Conservation (phyloP, 768 basidiomycete species). For the Trametes meyenii region DNA sequence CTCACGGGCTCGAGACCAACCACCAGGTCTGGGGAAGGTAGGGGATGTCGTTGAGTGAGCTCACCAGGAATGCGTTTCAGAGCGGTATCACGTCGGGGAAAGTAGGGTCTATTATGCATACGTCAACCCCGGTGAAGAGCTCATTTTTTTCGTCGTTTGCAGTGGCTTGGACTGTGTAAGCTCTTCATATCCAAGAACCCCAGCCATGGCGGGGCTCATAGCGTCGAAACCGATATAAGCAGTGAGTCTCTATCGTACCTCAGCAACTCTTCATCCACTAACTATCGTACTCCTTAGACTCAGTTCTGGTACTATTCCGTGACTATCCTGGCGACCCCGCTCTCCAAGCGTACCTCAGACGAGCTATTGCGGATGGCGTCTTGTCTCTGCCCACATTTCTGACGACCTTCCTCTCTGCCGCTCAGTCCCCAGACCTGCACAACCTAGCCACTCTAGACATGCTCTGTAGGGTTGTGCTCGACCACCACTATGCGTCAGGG, state of each 20-base stretch:
- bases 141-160: background rate
- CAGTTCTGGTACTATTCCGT: conserved; percentile 66
- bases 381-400: conserved; percentile 64
- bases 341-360: conserved; percentile 66
- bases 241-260: conserved; percentile 45
- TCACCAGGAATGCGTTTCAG: conserved; percentile 76
- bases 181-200: conserved; percentile 58
- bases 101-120: conserved; percentile 41
- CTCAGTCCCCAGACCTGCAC: conserved; percentile 65
- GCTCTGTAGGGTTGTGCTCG: conserved; percentile 67
- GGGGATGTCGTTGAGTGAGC: conserved; percentile 65
- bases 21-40: background rate
- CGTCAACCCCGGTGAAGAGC: background rate
- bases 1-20: background rate
- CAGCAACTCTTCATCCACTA: background rate
- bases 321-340: conserved; percentile 71
- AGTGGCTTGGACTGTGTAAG: conserved; percentile 74
- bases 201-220: conserved; percentile 41
- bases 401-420: conserved; percentile 66
- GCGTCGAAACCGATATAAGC: conserved; percentile 59
- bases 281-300: conserved; percentile 47
- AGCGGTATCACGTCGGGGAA: conserved; percentile 65
- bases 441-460: conserved; percentile 67
- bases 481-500: conserved; percentile 63
- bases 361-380: conserved; percentile 57